phyloP scores from a whole-genome alignment of 192 early-diverging fungal genomes.

The Neocallimastix lanati region DNA sequence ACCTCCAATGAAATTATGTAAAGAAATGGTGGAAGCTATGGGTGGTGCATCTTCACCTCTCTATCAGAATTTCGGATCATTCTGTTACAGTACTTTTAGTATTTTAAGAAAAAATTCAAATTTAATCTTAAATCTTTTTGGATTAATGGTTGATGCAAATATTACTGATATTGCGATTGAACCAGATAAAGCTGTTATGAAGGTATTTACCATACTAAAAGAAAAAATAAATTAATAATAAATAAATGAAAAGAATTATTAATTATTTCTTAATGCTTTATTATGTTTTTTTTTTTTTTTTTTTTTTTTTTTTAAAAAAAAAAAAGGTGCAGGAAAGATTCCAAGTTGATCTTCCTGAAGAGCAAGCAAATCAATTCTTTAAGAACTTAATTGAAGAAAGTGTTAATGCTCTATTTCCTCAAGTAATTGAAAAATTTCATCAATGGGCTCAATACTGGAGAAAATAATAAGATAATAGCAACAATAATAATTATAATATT shows the following conservation, averaged over 20 bases:
- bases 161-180: slow-evolving; percentile 95
- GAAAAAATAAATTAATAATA: too few relatives aligned
- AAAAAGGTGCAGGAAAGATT: slow-evolving; percentile 87
- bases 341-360: slow-evolving; percentile 66
- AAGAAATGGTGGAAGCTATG: slow-evolving; percentile 99
- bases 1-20: slow-evolving; percentile 98
- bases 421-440: slow-evolving; percentile 96
- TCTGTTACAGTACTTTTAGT: slow-evolving; percentile 89
- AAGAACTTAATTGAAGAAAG: slow-evolving; percentile 81
- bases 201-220: too few relatives aligned
- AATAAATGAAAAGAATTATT: too few relatives aligned
- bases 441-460: slow-evolving; percentile 79
- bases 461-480: too few relatives aligned
- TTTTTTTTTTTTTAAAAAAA: too few relatives aligned
- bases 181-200: slow-evolving; percentile 89
- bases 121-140: slow-evolving; percentile 91
- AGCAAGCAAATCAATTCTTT: slow-evolving; percentile 90
- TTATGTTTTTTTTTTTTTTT: too few relatives aligned
- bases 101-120: slow-evolving; percentile 83
- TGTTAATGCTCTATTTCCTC: slow-evolving; percentile 87
- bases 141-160: slow-evolving; percentile 93
- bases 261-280: too few relatives aligned
- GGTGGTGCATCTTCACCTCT: slow-evolving; percentile 73
- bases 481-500: too few relatives aligned
- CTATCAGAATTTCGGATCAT: slow-evolving; percentile 80